Conservation (phyloP, 2,329 filamentous ascomycete species). For the Fusarium aywerte region DNA sequence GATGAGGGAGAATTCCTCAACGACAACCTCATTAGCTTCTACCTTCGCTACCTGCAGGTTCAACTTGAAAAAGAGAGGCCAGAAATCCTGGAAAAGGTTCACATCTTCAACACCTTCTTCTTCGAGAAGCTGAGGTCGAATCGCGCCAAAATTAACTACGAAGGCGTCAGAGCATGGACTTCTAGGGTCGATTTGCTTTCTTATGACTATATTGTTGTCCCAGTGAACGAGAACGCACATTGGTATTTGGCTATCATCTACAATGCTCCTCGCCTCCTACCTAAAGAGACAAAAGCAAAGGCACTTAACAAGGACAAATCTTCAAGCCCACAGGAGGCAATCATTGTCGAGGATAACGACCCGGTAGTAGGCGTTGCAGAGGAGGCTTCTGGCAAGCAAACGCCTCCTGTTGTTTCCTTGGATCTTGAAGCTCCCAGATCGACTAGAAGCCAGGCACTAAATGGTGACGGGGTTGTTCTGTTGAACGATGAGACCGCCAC, state of each 20-base stretch:
- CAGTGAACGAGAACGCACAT: conserved; percentile 86
- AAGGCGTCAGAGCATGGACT: conserved; percentile 88
- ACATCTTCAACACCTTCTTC: conserved; percentile 95
- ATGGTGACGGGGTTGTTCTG: conserved; percentile 1
- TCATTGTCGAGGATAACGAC: conserved; percentile 26
- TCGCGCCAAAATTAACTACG: conserved; percentile 78
- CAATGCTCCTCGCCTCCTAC: conserved; percentile 76
- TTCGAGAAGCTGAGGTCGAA: conserved; percentile 78
- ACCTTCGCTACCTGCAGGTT: conserved; percentile 78
- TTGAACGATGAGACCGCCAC: not conserved
- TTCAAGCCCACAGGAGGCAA: conserved; percentile 17
- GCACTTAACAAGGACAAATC: conserved; percentile 14
- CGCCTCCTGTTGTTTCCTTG: conserved; percentile 42
- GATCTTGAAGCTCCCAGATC: conserved; percentile 32
- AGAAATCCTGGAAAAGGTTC: conserved; percentile 71
- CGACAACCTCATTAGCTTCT: conserved; percentile 91
- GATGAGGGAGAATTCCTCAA: conserved; percentile 90
- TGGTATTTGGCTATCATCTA: conserved; percentile 98
- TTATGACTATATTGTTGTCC: conserved; percentile 90
- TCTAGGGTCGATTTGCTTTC: conserved; percentile 83
- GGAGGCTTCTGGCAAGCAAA: conserved; percentile 30
- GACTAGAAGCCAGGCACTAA: conserved; percentile 11
- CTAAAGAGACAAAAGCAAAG: conserved; percentile 6
- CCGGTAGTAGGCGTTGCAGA: conserved; percentile 19
- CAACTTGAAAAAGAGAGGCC: conserved; percentile 65